phyloP scores from a whole-genome alignment of 2,329 filamentous ascomycete genomes.

The Colletotrichum trifolii region DNA sequence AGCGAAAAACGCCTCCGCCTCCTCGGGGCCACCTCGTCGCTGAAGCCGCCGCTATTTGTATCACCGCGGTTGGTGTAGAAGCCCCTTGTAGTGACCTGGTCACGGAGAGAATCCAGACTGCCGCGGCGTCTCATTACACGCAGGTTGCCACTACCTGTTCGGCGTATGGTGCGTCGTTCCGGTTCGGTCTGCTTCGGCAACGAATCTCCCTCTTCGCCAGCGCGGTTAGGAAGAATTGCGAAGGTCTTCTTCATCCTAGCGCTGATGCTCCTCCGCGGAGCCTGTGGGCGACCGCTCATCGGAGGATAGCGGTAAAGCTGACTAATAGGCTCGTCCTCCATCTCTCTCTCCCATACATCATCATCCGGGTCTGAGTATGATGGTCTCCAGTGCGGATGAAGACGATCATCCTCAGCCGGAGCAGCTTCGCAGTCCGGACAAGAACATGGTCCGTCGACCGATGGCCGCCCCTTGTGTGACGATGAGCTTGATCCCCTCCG shows the following conservation, averaged over 20 bases:
- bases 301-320: constrained; percentile 59
- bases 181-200: constrained; percentile 44
- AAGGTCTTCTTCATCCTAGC: constrained; percentile 68
- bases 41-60: constrained; percentile 41
- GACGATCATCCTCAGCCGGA: constrained; percentile 62
- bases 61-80: constrained; percentile 45
- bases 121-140: constrained; percentile 66
- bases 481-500: constrained; percentile 43
- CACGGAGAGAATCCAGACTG: constrained; percentile 57
- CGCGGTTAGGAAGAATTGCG: constrained; percentile 66
- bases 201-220: constrained; percentile 51
- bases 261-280: constrained; percentile 61
- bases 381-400: constrained; percentile 73
- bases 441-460: constrained; percentile 48
- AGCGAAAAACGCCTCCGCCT: constrained; percentile 50
- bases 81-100: constrained; percentile 41
- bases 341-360: constrained; percentile 45
- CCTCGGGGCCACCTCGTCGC: constrained; percentile 38
- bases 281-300: constrained; percentile 59
- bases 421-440: constrained; percentile 57
- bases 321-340: constrained; percentile 50
- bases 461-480: constrained; percentile 41
- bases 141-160: constrained; percentile 69
- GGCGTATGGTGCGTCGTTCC: constrained; percentile 68
- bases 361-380: constrained; percentile 53